phyloP scores from a whole-genome alignment of 1,139 yeast genomes.

The Pichia inconspicua region DNA sequence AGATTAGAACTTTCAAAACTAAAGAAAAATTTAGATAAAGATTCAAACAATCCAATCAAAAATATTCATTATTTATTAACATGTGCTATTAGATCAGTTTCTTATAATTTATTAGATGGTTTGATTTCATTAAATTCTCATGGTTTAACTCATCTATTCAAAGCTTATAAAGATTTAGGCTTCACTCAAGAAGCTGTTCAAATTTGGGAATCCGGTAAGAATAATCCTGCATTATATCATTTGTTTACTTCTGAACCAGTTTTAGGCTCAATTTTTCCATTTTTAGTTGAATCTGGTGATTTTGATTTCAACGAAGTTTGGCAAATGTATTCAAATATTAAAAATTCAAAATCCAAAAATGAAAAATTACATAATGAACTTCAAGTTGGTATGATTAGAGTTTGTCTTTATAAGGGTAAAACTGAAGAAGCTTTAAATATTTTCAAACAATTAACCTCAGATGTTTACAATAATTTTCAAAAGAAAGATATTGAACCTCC shows the following conservation, averaged over 20 bases:
- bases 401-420: constrained; percentile 45
- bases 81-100: constrained; percentile 39
- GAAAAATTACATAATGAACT: constrained; percentile 39
- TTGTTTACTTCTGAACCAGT: constrained; percentile 42
- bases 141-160: constrained; percentile 50
- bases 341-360: constrained; percentile 28
- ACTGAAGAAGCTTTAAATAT: constrained; percentile 44
- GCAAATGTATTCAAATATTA: constrained; percentile 37
- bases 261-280: constrained; percentile 65
- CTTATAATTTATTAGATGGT: constrained; percentile 41
- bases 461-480: constrained; percentile 30
- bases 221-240: constrained; percentile 21
- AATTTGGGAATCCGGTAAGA: constrained; percentile 42
- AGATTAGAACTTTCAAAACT: constrained; percentile 42
- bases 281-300: constrained; percentile 55
- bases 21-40: constrained; percentile 48
- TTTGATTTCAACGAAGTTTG: constrained; percentile 55
- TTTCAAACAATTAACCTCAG: constrained; percentile 36
- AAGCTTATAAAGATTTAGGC: constrained; percentile 50
- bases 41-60: constrained; percentile 43
- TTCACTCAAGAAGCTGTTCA: constrained; percentile 45
- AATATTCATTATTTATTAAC: constrained; percentile 40
- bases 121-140: constrained; percentile 38
- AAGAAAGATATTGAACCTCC: constrained; percentile 25
- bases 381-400: constrained; percentile 54